phyloP scores from a whole-genome alignment of 2,329 filamentous ascomycete genomes.

The Beauveria sp. region DNA sequence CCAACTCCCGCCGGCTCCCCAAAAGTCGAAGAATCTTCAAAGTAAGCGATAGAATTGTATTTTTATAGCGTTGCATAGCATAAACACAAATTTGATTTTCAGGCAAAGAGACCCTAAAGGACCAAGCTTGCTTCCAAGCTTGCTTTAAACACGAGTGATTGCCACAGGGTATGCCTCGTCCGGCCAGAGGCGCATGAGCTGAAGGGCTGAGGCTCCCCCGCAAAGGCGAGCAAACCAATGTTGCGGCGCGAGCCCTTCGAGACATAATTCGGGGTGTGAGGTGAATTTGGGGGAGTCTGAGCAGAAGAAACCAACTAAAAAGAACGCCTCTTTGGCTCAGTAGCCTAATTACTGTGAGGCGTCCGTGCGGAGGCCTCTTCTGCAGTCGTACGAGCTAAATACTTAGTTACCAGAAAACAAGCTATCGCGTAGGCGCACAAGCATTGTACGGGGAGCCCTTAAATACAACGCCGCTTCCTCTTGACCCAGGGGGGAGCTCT shows the following conservation, averaged over 20 bases:
- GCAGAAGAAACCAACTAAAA: too few relatives aligned
- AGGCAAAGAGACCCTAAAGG: too few relatives aligned
- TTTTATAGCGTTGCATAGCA: not conserved
- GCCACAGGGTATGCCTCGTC: too few relatives aligned
- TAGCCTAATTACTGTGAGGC: not conserved
- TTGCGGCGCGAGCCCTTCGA: not conserved
- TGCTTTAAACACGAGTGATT: too few relatives aligned
- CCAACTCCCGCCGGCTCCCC: not conserved
- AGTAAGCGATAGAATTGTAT: not conserved
- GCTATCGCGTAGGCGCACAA: not conserved
- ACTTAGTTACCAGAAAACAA: not conserved
- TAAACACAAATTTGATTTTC: too few relatives aligned
- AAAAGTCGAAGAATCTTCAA: not conserved
- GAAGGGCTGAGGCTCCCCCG: not conserved
- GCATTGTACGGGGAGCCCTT: not conserved
- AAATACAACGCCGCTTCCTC: not conserved
- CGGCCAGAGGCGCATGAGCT: not conserved
- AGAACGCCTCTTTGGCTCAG: not conserved
- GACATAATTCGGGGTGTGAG: not conserved
- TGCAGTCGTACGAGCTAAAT: not conserved
- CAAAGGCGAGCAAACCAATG: not conserved
- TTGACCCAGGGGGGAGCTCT: not conserved
- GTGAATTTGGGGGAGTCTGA: not conserved
- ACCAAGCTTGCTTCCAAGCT: too few relatives aligned
- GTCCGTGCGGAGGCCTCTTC: slow-evolving; percentile 5